Evolutionary conservation across 202 grass and related monocot species (phyloP), one percentile per base, ranked within the genome.

Genomic region (Tripidium arundinaceum): DNA sequence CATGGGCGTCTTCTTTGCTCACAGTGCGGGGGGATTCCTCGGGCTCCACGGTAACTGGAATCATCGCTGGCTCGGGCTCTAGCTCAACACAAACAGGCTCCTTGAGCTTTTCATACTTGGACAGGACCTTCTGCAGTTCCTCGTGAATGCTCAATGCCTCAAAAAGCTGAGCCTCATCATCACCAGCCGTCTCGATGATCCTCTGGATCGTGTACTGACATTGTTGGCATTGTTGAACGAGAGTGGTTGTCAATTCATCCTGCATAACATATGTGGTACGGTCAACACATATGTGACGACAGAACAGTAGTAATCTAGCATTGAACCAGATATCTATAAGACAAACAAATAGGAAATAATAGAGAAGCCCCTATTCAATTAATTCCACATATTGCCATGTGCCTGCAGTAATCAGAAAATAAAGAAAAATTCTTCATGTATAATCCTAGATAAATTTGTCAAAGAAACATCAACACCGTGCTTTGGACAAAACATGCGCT

Each of bases 161-260:
- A 6, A 89, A 98, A 98, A n/a, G 90, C 11, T 91, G 78, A 57
- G 78, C 88, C 40, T 91, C 90, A 1, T 91, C 86, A 6, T 92
- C 92, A 22, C 89, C 88, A 8, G 92, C 86, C 0, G 58, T 90
- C 64, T 94, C 94, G 0, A 98, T 62, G 28, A 98, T 98, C 89
- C 83, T 94, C 66, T 91, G 90, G 29, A 98, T 85, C 2, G 90
- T 87, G 70, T 89, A 37, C 60, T 93, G 88, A 63, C 88, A 87
- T 86, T 93, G 90, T 67, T 62, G 89, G 79, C 94, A 94, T 82
- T 98, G 94, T 70, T 84, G 86, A 54, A 93, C 88, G 8, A 98
- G 87, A 66, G 92, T 98, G 72, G 65, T 87, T 59, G 90, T 86
- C 76, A 98, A 62, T 28, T 98, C 94, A 84, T 98, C 94, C 94